These are phyloP conservation scores for Hypoxylon fuscum DNA, from an alignment of 495 filamentous ascomycete genomes.

Conservation along the genomic window DNA sequence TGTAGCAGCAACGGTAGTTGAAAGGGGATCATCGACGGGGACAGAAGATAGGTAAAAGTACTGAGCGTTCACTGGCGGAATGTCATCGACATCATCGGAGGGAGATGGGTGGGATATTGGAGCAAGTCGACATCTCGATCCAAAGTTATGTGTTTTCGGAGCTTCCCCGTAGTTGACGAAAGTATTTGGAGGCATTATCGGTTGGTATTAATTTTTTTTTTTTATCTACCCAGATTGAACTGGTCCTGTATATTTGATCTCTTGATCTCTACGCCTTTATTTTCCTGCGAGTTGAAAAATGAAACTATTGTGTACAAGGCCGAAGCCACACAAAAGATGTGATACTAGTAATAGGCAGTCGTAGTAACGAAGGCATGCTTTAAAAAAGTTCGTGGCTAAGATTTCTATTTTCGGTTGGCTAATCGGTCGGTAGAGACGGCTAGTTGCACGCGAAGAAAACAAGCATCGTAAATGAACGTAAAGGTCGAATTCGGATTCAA, in stretches of 20 bases:
- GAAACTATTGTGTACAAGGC: conserved; percentile 22
- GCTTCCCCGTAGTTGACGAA: conserved; percentile 32
- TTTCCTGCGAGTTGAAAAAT: conserved; percentile 4
- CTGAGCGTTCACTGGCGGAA: conserved; percentile 68
- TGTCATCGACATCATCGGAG: conserved; percentile 50
- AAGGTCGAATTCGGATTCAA: conserved; percentile 17
- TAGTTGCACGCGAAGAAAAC: conserved; percentile 31
- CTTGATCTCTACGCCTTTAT: conserved; percentile 2
- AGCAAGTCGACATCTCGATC: conserved; percentile 52
- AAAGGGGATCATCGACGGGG: conserved; percentile 84
- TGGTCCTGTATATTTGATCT: conserved; percentile 8
- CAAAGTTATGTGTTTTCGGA: conserved; percentile 49
- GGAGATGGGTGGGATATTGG: conserved; percentile 45
- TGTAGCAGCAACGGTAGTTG: conserved; percentile 65
- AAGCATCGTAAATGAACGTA: conserved; percentile 29
- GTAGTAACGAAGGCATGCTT: conserved; percentile 35
- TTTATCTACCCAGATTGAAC: conserved; percentile 22
- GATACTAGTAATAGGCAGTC: conserved; percentile 18
- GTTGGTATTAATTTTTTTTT: conserved; percentile 24
- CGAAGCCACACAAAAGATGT: conserved; percentile 8
- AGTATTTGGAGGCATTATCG: conserved; percentile 32
- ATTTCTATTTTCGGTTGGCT: conserved; percentile 20
- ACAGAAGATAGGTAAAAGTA: conserved; percentile 83
- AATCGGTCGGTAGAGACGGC: conserved; percentile 24
- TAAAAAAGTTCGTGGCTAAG: conserved; percentile 22